Percentiles rank a stretch among this genome's conserved stretches.
phyloP scores from a whole-genome alignment of 2,329 filamentous ascomycete species.

The Cladosporium sp. region DNA sequence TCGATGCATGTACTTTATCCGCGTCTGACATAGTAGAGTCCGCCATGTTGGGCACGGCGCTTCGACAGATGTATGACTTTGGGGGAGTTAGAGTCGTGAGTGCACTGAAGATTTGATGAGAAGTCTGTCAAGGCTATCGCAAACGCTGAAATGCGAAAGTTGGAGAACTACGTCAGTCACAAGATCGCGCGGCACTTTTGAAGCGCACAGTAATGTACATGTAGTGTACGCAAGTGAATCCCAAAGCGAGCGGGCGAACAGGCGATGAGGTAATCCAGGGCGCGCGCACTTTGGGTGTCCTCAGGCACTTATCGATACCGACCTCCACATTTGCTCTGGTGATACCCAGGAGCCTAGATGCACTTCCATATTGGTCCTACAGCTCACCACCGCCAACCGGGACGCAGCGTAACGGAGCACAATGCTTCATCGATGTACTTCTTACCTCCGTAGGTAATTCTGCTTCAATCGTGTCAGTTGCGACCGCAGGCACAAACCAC shows the following conservation, averaged over 20 bases:
- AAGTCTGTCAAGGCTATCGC: background rate
- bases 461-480: too few relatives aligned
- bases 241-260: slow-evolving; percentile 1
- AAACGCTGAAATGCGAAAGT: background rate
- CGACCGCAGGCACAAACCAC: too few relatives aligned
- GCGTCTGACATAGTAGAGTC: slow-evolving; percentile 39
- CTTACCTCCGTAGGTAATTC: too few relatives aligned
- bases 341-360: too few relatives aligned
- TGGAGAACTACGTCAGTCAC: background rate
- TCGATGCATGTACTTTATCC: slow-evolving; percentile 38
- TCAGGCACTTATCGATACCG: slow-evolving; percentile 3
- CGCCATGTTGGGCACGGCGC: slow-evolving; percentile 16
- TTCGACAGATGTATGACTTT: background rate
- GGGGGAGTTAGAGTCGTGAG: background rate
- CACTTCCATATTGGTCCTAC: too few relatives aligned
- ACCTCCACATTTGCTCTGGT: background rate
- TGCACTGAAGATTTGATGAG: too few relatives aligned
- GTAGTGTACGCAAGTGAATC: background rate
- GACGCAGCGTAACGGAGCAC: too few relatives aligned
- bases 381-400: too few relatives aligned
- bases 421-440: too few relatives aligned
- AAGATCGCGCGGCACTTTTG: background rate
- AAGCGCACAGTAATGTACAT: background rate
- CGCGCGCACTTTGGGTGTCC: background rate
- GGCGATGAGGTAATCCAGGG: slow-evolving; percentile 8